Base-by-base conservation (phyloP, 2,329 filamentous ascomycete genomes). In the Ambrosiella cleistominuta region DNA sequence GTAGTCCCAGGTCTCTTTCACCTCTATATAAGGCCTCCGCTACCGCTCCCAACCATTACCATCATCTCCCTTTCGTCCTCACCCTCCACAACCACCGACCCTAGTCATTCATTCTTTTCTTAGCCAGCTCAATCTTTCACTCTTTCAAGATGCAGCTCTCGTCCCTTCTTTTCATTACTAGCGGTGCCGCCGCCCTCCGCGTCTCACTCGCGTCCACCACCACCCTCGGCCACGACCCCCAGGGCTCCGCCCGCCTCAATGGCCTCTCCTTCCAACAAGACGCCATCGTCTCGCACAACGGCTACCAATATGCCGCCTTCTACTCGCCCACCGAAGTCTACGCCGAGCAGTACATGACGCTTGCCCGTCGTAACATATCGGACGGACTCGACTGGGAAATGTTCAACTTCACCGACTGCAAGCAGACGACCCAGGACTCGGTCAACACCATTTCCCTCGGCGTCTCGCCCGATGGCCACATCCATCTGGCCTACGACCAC, bases 401-500 rank as follows among this genome's bases (percentile, higher is more conserved):
- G 9, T 56, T 64, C 47, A 58, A 56, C 17, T 61, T 64, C n/a
- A 63, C 61, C 11, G 63, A 64, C 56, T 64, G 63, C 27, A 52
- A 56, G 44, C 63, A 64, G 56, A 56, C 38, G 27, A 64, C 63
- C 36, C 61, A 63, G 54, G 63, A 64, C 45, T 59, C 59, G 8
- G 62, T 63, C 40, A 64, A 64, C 52, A 64, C 62, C 45, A 64
- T 64, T 38, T 64, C 63, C 2, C 54, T 64, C 58, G 63, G 62
- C 1, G 61, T 64, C 42, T 64, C 63, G 0, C 56, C 59, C 13
- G 62, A 63, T 37, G 63, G 63, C 3, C 51, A 45, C 2, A 63
- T 64, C 45, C 63, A 64, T 42, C 59, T 64, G 12, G 62, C 62
- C 37, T 64, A 62, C 52, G 63, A 64, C 40, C 63, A 64, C 42